phyloP scores from a whole-genome alignment of 2,329 filamentous ascomycete species.

The Aspergillus sp. region DNA sequence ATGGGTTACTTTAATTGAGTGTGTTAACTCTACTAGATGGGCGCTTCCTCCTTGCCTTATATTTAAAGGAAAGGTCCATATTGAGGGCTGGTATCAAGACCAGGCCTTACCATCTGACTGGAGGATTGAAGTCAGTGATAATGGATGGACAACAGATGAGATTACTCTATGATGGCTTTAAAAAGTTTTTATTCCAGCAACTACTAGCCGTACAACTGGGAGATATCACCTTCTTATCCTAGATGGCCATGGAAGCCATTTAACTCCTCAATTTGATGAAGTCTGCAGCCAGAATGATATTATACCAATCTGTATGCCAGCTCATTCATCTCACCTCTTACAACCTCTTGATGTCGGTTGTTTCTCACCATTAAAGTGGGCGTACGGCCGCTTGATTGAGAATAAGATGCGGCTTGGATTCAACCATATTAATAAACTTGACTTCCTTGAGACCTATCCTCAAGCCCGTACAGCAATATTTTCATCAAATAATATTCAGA shows the following conservation, averaged over 20 bases:
- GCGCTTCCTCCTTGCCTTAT: not conserved
- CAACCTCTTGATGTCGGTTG: not conserved
- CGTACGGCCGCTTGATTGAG: not conserved
- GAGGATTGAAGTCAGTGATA: slow-evolving; percentile 11
- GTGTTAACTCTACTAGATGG: slow-evolving; percentile 3
- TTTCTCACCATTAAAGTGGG: not conserved
- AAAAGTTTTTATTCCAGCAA: not conserved
- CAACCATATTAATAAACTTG: not conserved
- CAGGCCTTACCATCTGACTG: not conserved
- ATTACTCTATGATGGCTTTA: slow-evolving; percentile 9
- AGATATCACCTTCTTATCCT: too few species aligned
- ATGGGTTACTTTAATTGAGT: slow-evolving; percentile 12
- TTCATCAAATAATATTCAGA: not conserved
- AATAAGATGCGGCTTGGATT: not conserved
- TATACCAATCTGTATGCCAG: not conserved
- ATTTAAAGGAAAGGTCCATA: not conserved
- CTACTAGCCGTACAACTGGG: too few species aligned
- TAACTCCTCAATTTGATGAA: not conserved
- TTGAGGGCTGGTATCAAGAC: slow-evolving; percentile 1
- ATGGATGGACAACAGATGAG: slow-evolving; percentile 32
- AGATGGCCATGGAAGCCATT: too few species aligned
- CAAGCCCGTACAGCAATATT: too few species aligned
- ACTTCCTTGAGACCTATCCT: too few species aligned
- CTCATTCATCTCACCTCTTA: too few species aligned
- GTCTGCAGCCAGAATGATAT: not conserved